Evolutionary conservation across 2,329 filamentous ascomycete genomes (phyloP), one percentile per base, ranked within the genome.

Genomic region (Ceratocystis lukuohia): DNA sequence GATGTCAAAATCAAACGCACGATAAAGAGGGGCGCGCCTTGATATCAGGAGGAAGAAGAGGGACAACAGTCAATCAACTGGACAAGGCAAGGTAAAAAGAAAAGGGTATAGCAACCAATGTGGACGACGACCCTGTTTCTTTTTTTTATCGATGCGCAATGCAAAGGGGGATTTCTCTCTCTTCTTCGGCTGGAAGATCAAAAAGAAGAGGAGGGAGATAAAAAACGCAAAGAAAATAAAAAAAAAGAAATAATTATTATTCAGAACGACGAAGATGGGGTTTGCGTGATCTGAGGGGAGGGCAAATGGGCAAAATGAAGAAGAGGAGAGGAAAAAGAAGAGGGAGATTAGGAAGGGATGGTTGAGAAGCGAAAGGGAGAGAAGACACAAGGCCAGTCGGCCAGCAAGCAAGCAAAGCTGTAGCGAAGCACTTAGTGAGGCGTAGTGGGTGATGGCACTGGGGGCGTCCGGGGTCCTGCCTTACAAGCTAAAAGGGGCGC

Each of bases 21-120:
- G 46, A 61, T 33, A 67, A 68, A 68, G 67, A 68, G 65, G 65
- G 65, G 67, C 61, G 67, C 67, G 67, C 66, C 64, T 68, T 50
- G 63, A 62, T 48, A 56, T 25, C 48, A 66, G 48, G 44, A 62
- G 33, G 20, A 57, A 50, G 44, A 22, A 66, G 44, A 48, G 20
- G 22, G 57, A 37, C 48, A 30, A 44, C 20, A 64, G 22, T 17
- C 8, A 22, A 20, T 12, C 44, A 53, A 48, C 41, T 10, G 5
- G 30, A n/a, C 62, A 56, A 37, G n/a, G 25, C 17, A 46, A 33
- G 41, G 46, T 28, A 56, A 10, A 57, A 63, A 48, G 20, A 17
- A 44, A 64, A 56, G 65, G 20, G 61, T 25, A 7, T 37, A 57
- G 48, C 46, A 25, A 66, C 25, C 17, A 59, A 61, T 41, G 37